A percentile compares a stretch with the other conserved stretches of the same genome.
Evolutionary conservation across 2,329 filamentous ascomycete species (phyloP).

Genomic region (Verticillium dahliae): DNA sequence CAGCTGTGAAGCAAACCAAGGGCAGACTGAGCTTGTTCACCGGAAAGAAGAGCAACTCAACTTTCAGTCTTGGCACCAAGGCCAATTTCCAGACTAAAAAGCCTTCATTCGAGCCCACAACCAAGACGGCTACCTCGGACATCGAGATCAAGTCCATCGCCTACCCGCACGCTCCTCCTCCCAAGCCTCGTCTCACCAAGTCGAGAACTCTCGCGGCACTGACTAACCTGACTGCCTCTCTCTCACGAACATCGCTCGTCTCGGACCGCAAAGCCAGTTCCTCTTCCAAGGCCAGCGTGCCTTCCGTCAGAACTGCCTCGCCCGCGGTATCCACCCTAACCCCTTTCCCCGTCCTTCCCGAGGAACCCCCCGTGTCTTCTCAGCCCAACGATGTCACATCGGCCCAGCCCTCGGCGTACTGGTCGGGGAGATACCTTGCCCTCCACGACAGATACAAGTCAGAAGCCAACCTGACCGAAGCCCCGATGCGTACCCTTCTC

Average conservation of each 20-base stretch:
- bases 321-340: background rate
- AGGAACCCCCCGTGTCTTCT: background rate
- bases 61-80: background rate
- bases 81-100: background rate
- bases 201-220: conserved; percentile 38
- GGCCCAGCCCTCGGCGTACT: conserved; percentile 46
- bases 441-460: conserved; percentile 43
- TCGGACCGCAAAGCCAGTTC: conserved; percentile 8
- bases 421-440: conserved; percentile 54
- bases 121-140: background rate
- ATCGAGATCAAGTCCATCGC: background rate
- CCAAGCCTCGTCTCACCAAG: conserved; percentile 25
- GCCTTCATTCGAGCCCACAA: background rate
- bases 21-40: background rate
- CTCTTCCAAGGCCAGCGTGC: conserved; percentile 3
- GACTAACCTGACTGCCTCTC: conserved; percentile 36
- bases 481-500: background rate
- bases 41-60: background rate
- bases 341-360: background rate
- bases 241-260: conserved; percentile 24
- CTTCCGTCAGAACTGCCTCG: background rate
- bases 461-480: background rate
- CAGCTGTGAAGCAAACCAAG: background rate
- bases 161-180: background rate
- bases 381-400: conserved; percentile 26